Evolutionary conservation across 768 basidiomycete species (phyloP).

Genomic region (Boletus subparvulus): DNA sequence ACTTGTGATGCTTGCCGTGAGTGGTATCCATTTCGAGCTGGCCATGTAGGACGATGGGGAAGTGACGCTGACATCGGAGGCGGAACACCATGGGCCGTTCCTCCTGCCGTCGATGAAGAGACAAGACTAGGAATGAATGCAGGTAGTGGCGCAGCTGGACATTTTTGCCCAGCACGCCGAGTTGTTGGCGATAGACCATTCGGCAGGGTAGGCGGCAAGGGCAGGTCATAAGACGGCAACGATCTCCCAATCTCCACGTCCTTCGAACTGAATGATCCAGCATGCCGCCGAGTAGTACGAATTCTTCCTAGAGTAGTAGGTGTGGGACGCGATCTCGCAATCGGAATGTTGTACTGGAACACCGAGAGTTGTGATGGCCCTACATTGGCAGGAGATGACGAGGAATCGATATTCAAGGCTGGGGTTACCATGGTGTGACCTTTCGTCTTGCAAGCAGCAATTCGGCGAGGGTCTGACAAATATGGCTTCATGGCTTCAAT

Average conservation of each 20-base stretch:
- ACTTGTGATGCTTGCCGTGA: constrained; percentile 46
- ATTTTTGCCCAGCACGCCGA: constrained; percentile 53
- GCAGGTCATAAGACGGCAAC: constrained; percentile 61
- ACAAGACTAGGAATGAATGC: constrained; percentile 22
- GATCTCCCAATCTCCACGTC: constrained; percentile 88
- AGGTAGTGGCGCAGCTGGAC: constrained; percentile 39
- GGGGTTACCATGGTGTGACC: constrained; percentile 29
- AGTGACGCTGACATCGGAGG: constrained; percentile 13
- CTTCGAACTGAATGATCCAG: constrained; percentile 92
- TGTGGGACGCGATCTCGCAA: constrained; percentile 30
- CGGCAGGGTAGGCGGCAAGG: constrained; percentile 28
- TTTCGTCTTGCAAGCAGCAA: constrained; percentile 32
- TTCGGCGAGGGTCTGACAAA: constrained; percentile 46
- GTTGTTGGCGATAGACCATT: constrained; percentile 29
- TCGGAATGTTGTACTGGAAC: constrained; percentile 25
- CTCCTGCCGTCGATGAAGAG: constrained; percentile 7
- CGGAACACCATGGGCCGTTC: constrained; percentile 2
- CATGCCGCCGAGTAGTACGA: constrained; percentile 74
- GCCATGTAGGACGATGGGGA: constrained; percentile 11
- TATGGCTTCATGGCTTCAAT: constrained; percentile 68
- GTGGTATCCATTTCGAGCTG: constrained; percentile 26
- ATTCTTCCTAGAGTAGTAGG: constrained; percentile 38
- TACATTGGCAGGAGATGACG: constrained; percentile 29
- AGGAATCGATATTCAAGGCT: constrained; percentile 20
- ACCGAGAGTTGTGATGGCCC: constrained; percentile 24